phyloP scores from a whole-genome alignment of 352 stramenopile species.

The Thalassiosira livingstoniorum region DNA sequence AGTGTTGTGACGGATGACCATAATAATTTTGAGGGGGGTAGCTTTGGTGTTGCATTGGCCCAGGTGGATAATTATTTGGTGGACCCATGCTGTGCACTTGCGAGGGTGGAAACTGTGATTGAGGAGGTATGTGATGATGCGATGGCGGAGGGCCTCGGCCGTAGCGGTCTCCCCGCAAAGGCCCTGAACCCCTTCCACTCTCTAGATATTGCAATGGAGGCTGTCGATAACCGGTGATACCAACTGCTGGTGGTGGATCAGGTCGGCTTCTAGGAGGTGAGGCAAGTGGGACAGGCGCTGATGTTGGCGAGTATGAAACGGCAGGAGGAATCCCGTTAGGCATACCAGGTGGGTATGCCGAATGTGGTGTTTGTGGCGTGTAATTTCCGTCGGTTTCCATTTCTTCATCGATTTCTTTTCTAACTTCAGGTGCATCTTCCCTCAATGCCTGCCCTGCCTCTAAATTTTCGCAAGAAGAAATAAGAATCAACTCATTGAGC shows the following conservation, averaged over 20 bases:
- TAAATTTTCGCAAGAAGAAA: slow-evolving; percentile 19
- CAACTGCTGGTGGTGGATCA: slow-evolving; percentile 44
- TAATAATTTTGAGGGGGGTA: slow-evolving; percentile 28
- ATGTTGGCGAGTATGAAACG: slow-evolving; percentile 53
- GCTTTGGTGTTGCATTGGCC: slow-evolving; percentile 11
- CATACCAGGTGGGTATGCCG: slow-evolving; percentile 27
- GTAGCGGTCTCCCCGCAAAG: slow-evolving; percentile 1
- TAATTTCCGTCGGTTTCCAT: slow-evolving; percentile 22
- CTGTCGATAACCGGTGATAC: slow-evolving; percentile 57
- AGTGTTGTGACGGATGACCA: background rate
- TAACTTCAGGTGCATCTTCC: slow-evolving; percentile 57
- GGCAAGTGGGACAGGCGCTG: slow-evolving; percentile 1
- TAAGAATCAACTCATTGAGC: background rate
- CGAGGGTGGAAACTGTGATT: slow-evolving; percentile 1
- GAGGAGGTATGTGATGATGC: slow-evolving; percentile 19
- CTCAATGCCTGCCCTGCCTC: slow-evolving; percentile 58
- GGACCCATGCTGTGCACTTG: slow-evolving; percentile 13
- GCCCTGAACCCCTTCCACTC: slow-evolving; percentile 9
- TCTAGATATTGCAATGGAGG: slow-evolving; percentile 54
- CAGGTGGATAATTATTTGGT: background rate
- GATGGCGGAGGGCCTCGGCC: slow-evolving; percentile 12
- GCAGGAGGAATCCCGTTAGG: slow-evolving; percentile 46
- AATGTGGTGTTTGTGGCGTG: slow-evolving; percentile 23
- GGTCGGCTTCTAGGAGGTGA: slow-evolving; percentile 1
- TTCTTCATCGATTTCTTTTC: slow-evolving; percentile 61